Evolutionary conservation across 2,329 filamentous ascomycete species (phyloP), one percentile per base, ranked within the genome.

Genomic region (Diaporthe longicolla): DNA sequence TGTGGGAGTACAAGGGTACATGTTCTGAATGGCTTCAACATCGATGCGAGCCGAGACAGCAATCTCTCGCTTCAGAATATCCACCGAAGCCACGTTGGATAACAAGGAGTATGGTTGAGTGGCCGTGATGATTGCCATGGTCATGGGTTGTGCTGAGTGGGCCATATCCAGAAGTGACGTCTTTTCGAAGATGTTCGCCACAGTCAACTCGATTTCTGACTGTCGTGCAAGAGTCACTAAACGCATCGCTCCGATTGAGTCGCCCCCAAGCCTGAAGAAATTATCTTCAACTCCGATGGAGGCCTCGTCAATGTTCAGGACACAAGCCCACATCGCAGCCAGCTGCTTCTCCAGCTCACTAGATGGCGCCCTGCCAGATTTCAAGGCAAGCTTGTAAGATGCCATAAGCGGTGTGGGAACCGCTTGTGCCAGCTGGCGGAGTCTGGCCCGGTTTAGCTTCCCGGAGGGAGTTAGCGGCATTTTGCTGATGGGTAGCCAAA

Each of bases 1-100:
- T 1, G 89, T 81, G 0, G 88, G 85, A 0, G 87, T 88, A 79
- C 87, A 89, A 1, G 88, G 88, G 71, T 89, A 90, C 0, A 88
- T 79, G 73, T 91, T 88, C 65, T 89, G 85, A 6, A 89, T 79
- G 0, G 48, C 29, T 3, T 24, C 54, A 2, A 37, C 26, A 24
- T 58, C 40, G 3, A 71, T 26, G 43, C 40, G 37, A 37, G 52
- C 37, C 11, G 35, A 8, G 19, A 26, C 21, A 0, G 69, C 40
- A 24, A 59, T 17, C 13, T 57, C 54, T 13, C 26, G 61, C 26
- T 48, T 21, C 19, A 66, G 26, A 9, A 29, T 15, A 19, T 48
- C 65, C 50, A 52, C 21, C 6, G 43, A 48, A 35, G 35, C 55
- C 70, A 48, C 32, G 35, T 24, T 63, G 70, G 32, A 13, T 17